These are phyloP conservation scores for Onygena corvina DNA, from an alignment of 2,329 filamentous ascomycete species.

Conservation along the genomic window DNA sequence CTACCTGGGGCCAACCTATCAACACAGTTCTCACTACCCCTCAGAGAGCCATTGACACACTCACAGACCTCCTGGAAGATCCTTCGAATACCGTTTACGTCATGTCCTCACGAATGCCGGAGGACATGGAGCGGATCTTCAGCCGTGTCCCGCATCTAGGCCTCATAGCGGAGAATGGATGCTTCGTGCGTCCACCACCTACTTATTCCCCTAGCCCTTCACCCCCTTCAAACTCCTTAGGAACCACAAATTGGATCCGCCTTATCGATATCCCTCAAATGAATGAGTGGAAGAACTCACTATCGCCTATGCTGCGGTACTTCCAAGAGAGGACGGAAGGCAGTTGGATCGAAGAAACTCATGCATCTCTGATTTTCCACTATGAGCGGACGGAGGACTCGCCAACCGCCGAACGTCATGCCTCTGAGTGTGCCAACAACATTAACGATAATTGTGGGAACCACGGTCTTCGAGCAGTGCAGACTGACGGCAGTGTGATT, in stretches of 20 bases:
- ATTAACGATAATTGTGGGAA: constrained; percentile 87
- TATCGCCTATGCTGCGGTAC: constrained; percentile 72
- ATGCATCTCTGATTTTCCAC: constrained; percentile 83
- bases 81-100: constrained; percentile 78
- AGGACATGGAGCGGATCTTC: constrained; percentile 80
- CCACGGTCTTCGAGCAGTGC: constrained; percentile 67
- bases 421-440: constrained; percentile 80
- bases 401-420: constrained; percentile 62
- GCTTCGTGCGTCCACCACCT: constrained; percentile 61
- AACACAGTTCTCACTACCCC: constrained; percentile 79
- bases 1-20: constrained; percentile 72
- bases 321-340: constrained; percentile 83
- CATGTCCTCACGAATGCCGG: constrained; percentile 79
- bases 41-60: constrained; percentile 67
- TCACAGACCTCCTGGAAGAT: constrained; percentile 71
- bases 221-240: neutral
- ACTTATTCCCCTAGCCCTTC: constrained; percentile 24
- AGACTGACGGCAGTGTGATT: constrained; percentile 64
- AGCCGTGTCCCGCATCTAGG: constrained; percentile 70
- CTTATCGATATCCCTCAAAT: constrained; percentile 63
- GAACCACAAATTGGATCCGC: constrained; percentile 57
- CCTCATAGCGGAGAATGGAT: constrained; percentile 88
- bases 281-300: constrained; percentile 67
- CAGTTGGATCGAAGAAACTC: constrained; percentile 77
- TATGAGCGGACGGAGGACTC: constrained; percentile 72